These are phyloP conservation scores for Phaeophleospora eucalypticola DNA, from an alignment of 2,329 filamentous ascomycete species.

Conservation along the genomic window DNA sequence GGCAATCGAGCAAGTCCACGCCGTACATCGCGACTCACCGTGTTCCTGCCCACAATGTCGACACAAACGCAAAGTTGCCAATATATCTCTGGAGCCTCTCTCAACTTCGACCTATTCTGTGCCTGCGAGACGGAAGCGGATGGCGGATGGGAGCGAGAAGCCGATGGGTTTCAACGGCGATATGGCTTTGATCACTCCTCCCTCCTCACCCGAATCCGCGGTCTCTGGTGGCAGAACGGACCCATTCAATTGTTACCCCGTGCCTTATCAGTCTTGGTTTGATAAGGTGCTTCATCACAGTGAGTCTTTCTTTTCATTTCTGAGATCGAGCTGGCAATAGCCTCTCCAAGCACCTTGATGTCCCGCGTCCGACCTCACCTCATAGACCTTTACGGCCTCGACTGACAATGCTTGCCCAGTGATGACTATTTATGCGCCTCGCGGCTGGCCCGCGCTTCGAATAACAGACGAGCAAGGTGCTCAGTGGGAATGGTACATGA, in stretches of 20 bases:
- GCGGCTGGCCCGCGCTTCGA: constrained; percentile 32
- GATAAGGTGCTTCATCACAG: constrained; percentile 31
- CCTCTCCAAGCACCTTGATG: too few relatives aligned
- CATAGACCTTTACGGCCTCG: background rate
- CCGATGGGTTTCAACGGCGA: constrained; percentile 6
- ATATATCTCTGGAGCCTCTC: constrained; percentile 5
- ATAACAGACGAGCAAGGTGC: constrained; percentile 28
- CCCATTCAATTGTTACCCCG: constrained; percentile 32
- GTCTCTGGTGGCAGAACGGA: constrained; percentile 19
- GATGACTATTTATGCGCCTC: constrained; percentile 32
- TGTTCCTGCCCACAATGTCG: constrained; percentile 11
- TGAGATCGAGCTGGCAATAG: too few relatives aligned
- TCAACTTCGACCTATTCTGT: constrained; percentile 5
- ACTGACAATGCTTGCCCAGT: constrained; percentile 11
- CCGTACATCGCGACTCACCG: constrained; percentile 1
- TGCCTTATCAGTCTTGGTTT: constrained; percentile 30
- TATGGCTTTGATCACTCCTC: constrained; percentile 20
- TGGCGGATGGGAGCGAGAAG: constrained; percentile 22
- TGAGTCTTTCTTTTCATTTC: constrained; percentile 13
- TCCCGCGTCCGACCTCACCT: too few relatives aligned
- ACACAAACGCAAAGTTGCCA: constrained; percentile 2
- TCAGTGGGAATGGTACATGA: constrained; percentile 33
- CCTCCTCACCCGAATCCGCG: constrained; percentile 13
- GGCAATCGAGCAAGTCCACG: constrained; percentile 6
- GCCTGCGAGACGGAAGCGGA: constrained; percentile 14